Conservation (phyloP, 2,329 filamentous ascomycete species). For the Colletotrichum abscissum region DNA sequence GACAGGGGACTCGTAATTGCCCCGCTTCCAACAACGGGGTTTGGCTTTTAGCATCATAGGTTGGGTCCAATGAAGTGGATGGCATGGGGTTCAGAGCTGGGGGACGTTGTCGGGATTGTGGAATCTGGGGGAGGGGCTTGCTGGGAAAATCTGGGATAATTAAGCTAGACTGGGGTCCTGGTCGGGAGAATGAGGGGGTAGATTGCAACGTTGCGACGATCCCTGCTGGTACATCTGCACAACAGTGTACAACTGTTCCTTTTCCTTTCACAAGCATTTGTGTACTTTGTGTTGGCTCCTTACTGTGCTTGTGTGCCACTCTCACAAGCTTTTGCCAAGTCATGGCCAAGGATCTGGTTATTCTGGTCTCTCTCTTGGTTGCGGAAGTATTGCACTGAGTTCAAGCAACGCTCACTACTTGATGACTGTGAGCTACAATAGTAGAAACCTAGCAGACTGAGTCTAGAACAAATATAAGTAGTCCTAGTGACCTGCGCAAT, state of each 20-base stretch:
- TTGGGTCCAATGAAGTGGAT: conserved; percentile 8
- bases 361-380: background rate
- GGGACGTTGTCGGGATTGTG: background rate
- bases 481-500: background rate
- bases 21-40: background rate
- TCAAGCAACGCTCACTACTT: background rate
- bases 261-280: background rate
- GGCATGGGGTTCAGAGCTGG: conserved; percentile 13
- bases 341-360: background rate
- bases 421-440: background rate
- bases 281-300: background rate
- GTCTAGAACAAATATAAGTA: background rate
- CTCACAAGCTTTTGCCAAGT: background rate
- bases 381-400: background rate
- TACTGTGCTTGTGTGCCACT: background rate
- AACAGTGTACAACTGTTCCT: background rate
- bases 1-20: background rate
- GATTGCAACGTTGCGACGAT: conserved; percentile 11
- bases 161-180: background rate
- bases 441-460: background rate
- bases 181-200: background rate
- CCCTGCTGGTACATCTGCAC: background rate
- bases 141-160: background rate
- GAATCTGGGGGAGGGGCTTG: conserved; percentile 2
- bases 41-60: background rate